phyloP scores from a whole-genome alignment of 192 early-diverging fungal genomes.

The Backusella sp. region DNA sequence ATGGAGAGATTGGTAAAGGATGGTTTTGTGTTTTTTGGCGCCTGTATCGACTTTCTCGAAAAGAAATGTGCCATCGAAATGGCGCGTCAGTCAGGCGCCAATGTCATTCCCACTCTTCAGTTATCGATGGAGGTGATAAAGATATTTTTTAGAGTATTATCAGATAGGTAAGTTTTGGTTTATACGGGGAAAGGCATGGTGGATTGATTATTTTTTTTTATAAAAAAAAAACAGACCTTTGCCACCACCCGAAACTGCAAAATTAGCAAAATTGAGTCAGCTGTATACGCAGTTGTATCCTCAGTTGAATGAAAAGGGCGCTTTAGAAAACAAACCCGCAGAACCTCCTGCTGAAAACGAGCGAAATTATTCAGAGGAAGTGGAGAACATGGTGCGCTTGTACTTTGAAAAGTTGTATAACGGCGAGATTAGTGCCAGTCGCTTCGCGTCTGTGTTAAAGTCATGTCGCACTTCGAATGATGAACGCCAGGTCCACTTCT shows the following conservation, averaged over 20 bases:
- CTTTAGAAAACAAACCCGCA: conserved; percentile 39
- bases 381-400: conserved; percentile 67
- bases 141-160: conserved; percentile 65
- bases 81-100: conserved; percentile 38
- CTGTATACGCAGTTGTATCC: conserved; percentile 47
- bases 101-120: conserved; percentile 38
- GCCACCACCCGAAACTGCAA: conserved; percentile 57
- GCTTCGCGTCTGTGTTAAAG: conserved; percentile 84
- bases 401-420: conserved; percentile 78
- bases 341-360: conserved; percentile 19
- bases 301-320: conserved; percentile 33
- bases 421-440: conserved; percentile 70
- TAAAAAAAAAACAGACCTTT: conserved; percentile 39
- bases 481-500: conserved; percentile 74
- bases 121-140: conserved; percentile 67
- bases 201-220: not conserved
- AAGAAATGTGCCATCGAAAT: conserved; percentile 58
- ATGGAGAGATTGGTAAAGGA: conserved; percentile 60
- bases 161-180: conserved; percentile 41
- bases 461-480: conserved; percentile 75
- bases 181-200: not conserved
- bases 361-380: conserved; percentile 59
- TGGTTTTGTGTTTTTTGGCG: conserved; percentile 59
- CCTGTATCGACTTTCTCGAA: conserved; percentile 76
- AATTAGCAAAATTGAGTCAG: conserved; percentile 50